Conservation (phyloP, 768 basidiomycete genomes). For the Pleurotus sapidus region DNA sequence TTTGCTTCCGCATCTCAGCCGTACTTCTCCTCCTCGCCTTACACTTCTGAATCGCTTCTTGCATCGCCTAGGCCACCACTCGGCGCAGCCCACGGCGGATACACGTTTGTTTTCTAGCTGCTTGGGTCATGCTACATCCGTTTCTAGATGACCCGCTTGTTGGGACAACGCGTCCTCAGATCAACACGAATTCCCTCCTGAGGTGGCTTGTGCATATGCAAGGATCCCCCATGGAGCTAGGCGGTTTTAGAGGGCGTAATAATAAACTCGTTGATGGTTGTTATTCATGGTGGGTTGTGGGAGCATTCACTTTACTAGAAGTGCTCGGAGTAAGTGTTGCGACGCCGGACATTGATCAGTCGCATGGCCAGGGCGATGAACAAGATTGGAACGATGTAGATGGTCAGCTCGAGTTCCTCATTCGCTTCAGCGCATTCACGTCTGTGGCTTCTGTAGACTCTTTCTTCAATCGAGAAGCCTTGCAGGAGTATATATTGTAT, state of each 20-base stretch:
- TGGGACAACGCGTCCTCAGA: slow-evolving; percentile 26
- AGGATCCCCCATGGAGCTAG: slow-evolving; percentile 76
- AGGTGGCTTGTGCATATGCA: slow-evolving; percentile 90
- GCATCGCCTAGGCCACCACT: slow-evolving; percentile 64
- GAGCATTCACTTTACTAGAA: slow-evolving; percentile 77
- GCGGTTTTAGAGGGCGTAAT: slow-evolving; percentile 90
- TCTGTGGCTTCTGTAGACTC: slow-evolving; percentile 23
- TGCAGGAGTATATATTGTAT: slow-evolving; percentile 85
- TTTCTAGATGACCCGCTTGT: slow-evolving; percentile 29
- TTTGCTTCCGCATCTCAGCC: slow-evolving; percentile 81
- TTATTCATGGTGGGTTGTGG: slow-evolving; percentile 99
- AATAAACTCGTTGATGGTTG: slow-evolving; percentile 99
- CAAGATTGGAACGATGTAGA: slow-evolving; percentile 67
- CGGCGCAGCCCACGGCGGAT: slow-evolving; percentile 97
- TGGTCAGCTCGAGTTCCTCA: slow-evolving; percentile 35
- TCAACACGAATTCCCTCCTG: slow-evolving; percentile 63
- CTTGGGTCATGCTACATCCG: slow-evolving; percentile 78
- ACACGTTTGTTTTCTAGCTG: slow-evolving; percentile 90
- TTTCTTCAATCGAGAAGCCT: slow-evolving; percentile 61
- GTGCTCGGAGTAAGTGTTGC: slow-evolving; percentile 43
- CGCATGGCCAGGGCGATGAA: slow-evolving; percentile 15
- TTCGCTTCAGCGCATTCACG: background rate
- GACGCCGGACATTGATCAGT: slow-evolving; percentile 28
- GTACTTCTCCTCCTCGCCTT: slow-evolving; percentile 38
- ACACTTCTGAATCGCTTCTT: slow-evolving; percentile 24